Conservation (phyloP, 1,284 basidiomycete genomes). For the Ustilago curta region DNA sequence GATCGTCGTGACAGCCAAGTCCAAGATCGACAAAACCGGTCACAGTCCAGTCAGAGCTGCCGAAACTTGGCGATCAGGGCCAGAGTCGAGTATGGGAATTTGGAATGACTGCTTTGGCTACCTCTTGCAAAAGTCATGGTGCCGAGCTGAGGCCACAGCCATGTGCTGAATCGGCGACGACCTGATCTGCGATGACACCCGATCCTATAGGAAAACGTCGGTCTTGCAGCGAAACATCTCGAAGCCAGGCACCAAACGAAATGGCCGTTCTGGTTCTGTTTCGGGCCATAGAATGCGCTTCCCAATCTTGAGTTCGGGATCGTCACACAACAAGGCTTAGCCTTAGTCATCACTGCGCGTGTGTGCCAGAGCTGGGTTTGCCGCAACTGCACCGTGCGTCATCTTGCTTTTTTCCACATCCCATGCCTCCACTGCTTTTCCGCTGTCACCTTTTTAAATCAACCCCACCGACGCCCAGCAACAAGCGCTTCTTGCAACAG, state of each 20-base stretch:
- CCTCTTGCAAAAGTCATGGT: too few relatives aligned
- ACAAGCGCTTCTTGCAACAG: too few relatives aligned
- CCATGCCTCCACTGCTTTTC: slow-evolving; percentile 16
- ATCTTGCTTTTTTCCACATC: slow-evolving; percentile 21
- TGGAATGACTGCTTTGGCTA: too few relatives aligned
- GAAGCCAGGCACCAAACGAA: slow-evolving; percentile 3
- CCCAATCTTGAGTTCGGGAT: slow-evolving; percentile 16
- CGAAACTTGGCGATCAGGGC: too few relatives aligned
- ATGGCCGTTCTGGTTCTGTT: not conserved
- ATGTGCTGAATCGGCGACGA: slow-evolving; percentile 4
- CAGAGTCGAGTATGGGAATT: too few relatives aligned
- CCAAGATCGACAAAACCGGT: too few relatives aligned
- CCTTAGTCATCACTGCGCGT: slow-evolving; percentile 15
- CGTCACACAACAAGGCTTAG: not conserved
- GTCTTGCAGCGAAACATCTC: slow-evolving; percentile 5
- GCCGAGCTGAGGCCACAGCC: too few relatives aligned
- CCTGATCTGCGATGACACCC: not conserved
- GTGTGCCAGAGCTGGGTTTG: not conserved
- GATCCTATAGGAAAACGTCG: not conserved
- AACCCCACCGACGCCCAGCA: not conserved
- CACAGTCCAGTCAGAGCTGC: too few relatives aligned
- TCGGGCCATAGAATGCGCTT: slow-evolving; percentile 6
- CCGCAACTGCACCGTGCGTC: slow-evolving; percentile 27
- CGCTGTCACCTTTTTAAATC: not conserved
- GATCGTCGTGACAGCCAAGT: too few relatives aligned